Evolutionary conservation across 2,329 filamentous ascomycete genomes (phyloP), one percentile per base, ranked within the genome.

Genomic region (Ceratocystis eucalypticola): DNA sequence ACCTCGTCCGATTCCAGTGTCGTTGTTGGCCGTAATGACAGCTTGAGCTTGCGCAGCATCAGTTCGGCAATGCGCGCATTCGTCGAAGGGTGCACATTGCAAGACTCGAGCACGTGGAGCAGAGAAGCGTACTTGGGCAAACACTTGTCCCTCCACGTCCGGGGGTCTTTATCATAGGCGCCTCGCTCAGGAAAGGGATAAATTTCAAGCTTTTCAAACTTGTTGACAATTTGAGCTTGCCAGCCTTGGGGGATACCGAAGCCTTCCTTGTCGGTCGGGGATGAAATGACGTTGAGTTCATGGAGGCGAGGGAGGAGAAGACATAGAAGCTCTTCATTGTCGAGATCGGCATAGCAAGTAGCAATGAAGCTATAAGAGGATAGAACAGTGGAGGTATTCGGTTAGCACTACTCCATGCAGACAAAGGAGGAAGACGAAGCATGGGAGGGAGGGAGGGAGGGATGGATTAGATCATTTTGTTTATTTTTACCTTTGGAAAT

Each of bases 201-300:
- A 10, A 82, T 79, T 71, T 86, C 84, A 17, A 89, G 75, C 20
- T 80, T 77, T 71, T 86, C 83, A 70, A 93, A 89, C 69, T 85
- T 87, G 69, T 82, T 81, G 46, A 87, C 82, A 64, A 93, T 88
- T 68, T 86, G 83, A 69, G 86, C 82, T 72, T 90, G 88, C 87
- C 88, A 91, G 20, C 80, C 82, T 70, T 86, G 84, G 0, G 85
- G 85, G 37, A 88, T 74, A 15, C 74, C 75, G 70, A 84, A 83
- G 33, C 76, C 78, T 65, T 86, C 82, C 65, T 81, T 79, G 25
- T 81, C 80, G 1, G 75, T 76, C 10, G 76, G 72, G 8, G 79
- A 74, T 0, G 82, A 84, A 44, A 91, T 80, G 3, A 80, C 82
- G 20, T 77, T 75, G 5, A 77, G 77, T 65, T 79, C 76, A 2